These are phyloP conservation scores for Arabidopsis arenosa DNA, from an alignment of 345 rosid genomes.

Conservation along the genomic window DNA sequence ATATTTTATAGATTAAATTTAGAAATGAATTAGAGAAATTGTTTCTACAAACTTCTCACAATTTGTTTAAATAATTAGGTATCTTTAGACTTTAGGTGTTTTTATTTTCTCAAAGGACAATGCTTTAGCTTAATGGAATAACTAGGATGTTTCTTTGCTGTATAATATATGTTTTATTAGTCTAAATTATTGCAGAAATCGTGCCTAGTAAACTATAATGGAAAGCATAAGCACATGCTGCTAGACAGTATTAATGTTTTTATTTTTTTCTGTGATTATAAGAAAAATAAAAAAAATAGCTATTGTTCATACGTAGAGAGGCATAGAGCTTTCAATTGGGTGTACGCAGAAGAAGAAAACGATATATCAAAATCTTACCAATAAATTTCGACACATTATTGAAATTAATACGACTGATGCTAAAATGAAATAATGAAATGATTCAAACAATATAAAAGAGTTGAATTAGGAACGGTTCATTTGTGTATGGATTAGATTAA, in stretches of 20 bases:
- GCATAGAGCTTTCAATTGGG: slow-evolving; percentile 41
- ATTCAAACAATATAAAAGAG: background rate
- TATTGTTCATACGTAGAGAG: slow-evolving; percentile 39
- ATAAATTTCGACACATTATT: slow-evolving; percentile 34
- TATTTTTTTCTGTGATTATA: background rate
- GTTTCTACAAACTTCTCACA: background rate
- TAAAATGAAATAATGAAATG: slow-evolving; percentile 22
- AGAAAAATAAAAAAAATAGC: background rate
- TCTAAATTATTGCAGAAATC: slow-evolving; percentile 42
- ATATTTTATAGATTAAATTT: background rate
- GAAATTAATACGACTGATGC: slow-evolving; percentile 30
- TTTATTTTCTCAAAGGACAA: background rate
- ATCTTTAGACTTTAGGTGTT: background rate
- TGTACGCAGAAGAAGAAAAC: slow-evolving; percentile 34
- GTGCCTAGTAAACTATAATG: slow-evolving; percentile 44
- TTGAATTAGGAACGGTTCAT: background rate
- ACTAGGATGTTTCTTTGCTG: slow-evolving; percentile 31
- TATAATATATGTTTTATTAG: slow-evolving; percentile 30
- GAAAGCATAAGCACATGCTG: slow-evolving; percentile 46
- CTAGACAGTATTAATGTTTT: slow-evolving; percentile 33
- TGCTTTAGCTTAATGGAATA: slow-evolving; percentile 27
- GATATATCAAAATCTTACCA: slow-evolving; percentile 42
- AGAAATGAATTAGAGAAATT: too few species aligned
- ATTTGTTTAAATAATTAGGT: background rate
- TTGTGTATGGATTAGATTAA: slow-evolving; percentile 21